Conservation (phyloP, 1,284 basidiomycete species). For the Rhizopogon parksii region DNA sequence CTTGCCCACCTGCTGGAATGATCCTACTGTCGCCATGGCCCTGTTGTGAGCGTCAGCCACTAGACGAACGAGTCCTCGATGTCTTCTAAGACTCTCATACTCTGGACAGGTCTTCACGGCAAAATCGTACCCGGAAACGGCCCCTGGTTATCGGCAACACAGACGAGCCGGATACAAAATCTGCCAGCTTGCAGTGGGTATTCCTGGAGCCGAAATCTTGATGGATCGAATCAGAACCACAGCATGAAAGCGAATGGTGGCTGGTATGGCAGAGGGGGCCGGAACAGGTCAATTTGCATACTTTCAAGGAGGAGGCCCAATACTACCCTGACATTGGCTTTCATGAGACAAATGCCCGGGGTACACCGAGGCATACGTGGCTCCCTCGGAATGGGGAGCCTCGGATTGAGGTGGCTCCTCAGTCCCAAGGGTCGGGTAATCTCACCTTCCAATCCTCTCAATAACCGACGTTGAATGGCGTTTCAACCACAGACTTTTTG, state of each 20-base stretch:
- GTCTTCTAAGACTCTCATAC: slow-evolving; percentile 9
- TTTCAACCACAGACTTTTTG: not conserved
- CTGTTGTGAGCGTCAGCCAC: slow-evolving; percentile 15
- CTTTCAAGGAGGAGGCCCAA: slow-evolving; percentile 18
- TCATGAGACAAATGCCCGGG: slow-evolving; percentile 16
- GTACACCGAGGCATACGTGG: slow-evolving; percentile 6
- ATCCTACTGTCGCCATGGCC: slow-evolving; percentile 31
- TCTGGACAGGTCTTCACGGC: slow-evolving; percentile 18
- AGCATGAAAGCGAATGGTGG: slow-evolving; percentile 14
- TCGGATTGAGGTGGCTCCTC: slow-evolving; percentile 23
- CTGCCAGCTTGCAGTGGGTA: slow-evolving; percentile 22
- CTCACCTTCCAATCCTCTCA: not conserved
- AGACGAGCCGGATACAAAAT: slow-evolving; percentile 19
- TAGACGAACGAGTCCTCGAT: slow-evolving; percentile 10
- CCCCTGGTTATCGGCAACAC: slow-evolving; percentile 8
- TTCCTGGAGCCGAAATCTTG: slow-evolving; percentile 18
- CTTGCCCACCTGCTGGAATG: slow-evolving; percentile 25
- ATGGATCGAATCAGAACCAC: slow-evolving; percentile 25
- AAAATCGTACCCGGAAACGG: slow-evolving; percentile 4
- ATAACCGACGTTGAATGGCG: not conserved
- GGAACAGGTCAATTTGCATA: slow-evolving; percentile 15
- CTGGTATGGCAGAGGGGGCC: slow-evolving; percentile 23
- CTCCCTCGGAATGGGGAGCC: slow-evolving; percentile 11
- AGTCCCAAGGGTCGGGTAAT: not conserved
- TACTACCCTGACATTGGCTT: slow-evolving; percentile 13